Evolutionary conservation across 2,329 filamentous ascomycete genomes (phyloP), one percentile per base, ranked within the genome.

Genomic region (Achaetomium macrosporum): DNA sequence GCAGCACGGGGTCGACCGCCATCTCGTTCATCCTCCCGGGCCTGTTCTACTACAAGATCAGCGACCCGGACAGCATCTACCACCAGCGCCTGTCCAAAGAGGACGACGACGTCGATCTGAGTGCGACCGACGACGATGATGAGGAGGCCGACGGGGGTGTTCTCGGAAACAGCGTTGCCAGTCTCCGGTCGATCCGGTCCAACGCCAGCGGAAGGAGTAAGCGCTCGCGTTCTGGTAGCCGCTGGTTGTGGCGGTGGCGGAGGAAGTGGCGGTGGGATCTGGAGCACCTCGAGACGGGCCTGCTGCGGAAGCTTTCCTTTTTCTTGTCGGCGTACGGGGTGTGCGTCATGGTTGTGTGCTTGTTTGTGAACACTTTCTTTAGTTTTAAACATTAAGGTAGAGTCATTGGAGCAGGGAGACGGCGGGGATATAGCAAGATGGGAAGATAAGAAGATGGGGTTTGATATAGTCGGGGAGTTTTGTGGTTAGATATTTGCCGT

Each of bases 21-120:
- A 99, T 99, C 63, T 95, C 89, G 57, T 99, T 99, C 68, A 97
- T 99, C 59, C 78, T 99, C 0, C 93, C 93, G 0, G 93, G 93
- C 0, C 72, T 99, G 4, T 99, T 99, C 69, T 99, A 97, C 71
- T 99, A 97, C 73, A 97, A 97, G 71, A 97, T 99, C 55, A 95
- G 90, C 12, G 84, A 89, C 20, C 93, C 93, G 0, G 87, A 96
- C 51, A 92, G 88, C 42, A 79, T 85, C 29, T 83, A 92, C 57
- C 90, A 96, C 63, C 92, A 96, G 67, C 82, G 87, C 13, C 75
- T 97, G 10, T 75, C 90, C 57, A 97, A 97, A 68, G 90, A 93
- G 64, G 90, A 96, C 60, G 93, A 97, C 62, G 88, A 92, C 58
- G 59, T 50, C 51, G 50, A 47, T 39, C 46, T 55, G 16, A 76